Evolutionary conservation across 2,329 filamentous ascomycete species (phyloP), one percentile per base, ranked within the genome.

Genomic region (Ophiocordyceps camponoti-saundersi): DNA sequence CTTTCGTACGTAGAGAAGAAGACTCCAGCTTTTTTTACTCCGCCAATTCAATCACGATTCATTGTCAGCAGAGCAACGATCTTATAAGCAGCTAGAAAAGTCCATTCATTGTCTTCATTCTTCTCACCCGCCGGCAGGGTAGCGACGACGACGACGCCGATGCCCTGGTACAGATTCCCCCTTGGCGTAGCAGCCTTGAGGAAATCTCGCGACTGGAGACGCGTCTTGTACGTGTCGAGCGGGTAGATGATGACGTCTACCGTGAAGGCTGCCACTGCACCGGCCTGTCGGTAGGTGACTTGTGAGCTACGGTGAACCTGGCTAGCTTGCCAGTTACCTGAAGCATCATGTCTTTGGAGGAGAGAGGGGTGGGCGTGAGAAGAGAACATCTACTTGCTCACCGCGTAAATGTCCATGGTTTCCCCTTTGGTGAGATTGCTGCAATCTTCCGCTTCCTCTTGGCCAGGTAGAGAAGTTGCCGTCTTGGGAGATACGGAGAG

Each of bases 1-100:
- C 72, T 78, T 65, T 95, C 88, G 61, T 95, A 95, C 1, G 85
- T 89, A 2, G 84, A 88, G 64, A 95, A 95, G 68, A 95, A 95
- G 11, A 43, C 13, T 13, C 39, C 39, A n/a, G 42, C 21, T 45
- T 22, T 18, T 20, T 6, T 18, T 18, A 5, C 8, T 26, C 8
- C 8, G 8, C 8, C n/a, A n/a, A n/a, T n/a, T n/a, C n/a, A n/a
- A n/a, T n/a, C n/a, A n/a, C n/a, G n/a, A n/a, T n/a, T n/a, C n/a
- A n/a, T n/a, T n/a, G n/a, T n/a, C n/a, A n/a, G n/a, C n/a, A n/a
- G n/a, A n/a, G n/a, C n/a, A n/a, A n/a, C n/a, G n/a, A n/a, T n/a
- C n/a, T n/a, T n/a, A n/a, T n/a, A n/a, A n/a, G n/a, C n/a, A n/a
- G n/a, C n/a, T n/a, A n/a, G n/a, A n/a, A n/a, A n/a, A n/a, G n/a